Evolutionary conservation across 495 filamentous ascomycete species (phyloP), one percentile per base, ranked within the genome.

Genomic region (Xylaria sp.): DNA sequence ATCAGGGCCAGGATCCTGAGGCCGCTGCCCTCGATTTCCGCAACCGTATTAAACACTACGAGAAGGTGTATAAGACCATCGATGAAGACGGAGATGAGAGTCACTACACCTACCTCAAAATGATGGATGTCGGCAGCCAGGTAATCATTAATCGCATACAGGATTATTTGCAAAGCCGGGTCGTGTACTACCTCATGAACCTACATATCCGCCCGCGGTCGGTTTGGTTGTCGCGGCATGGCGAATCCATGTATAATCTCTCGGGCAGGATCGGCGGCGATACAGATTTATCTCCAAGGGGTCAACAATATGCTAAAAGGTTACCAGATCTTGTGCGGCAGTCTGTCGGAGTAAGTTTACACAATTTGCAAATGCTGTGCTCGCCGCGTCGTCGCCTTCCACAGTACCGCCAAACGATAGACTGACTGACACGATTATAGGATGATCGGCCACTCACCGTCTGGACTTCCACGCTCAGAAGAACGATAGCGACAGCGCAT

Each of bases 151-250:
- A 99, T 80, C 91, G 93, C 77, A 97, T 99, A 75, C 91, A 93
- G 76, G 95, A 98, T 78, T 99, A 99, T 78, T 85, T 99, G 44
- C 96, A 98, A 78, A 97, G 93, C 77, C 91, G 96, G 35, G 88
- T 99, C 33, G 95, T 98, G 41, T 99, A 99, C 81, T 99, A 97
- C 77, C 89, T 98, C 52, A 98, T 98, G 90, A 99, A 98, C 77
- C 85, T 99, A 31, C 96, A 99, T 83, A 98, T 99, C 75, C 94
- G 93, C 74, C 95, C 95, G n/a, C 89, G 96, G 29, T 97, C 94
- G 11, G 97, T 99, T 75, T 99, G 96, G 96, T 85, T 99, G 40
- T 98, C 96, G 70, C 87, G 96, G 92, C 96, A 99, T 75, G 96
- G 96, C 69, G 96, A 99, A 81, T 97, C 95, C 7, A 84, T 93